Conservation (phyloP, 495 filamentous ascomycete genomes). For the Alectoria sarmentosa region DNA sequence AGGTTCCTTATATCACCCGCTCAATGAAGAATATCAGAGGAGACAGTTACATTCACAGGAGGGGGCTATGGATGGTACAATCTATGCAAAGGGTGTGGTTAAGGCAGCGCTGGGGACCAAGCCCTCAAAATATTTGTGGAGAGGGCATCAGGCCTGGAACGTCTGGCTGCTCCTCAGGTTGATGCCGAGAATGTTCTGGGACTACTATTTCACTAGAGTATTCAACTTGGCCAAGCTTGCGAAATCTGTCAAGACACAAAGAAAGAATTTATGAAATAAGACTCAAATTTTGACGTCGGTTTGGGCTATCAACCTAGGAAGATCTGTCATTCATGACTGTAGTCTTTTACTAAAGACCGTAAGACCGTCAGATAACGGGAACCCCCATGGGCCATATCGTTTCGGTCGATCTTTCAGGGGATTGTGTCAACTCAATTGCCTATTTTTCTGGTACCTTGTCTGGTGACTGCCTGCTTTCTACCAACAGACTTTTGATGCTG, state of each 20-base stretch:
- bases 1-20: slow-evolving; percentile 45
- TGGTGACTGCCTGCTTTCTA: no score
- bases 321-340: no score
- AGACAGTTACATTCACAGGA: slow-evolving; percentile 52
- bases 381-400: no score
- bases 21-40: slow-evolving; percentile 44
- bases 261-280: background rate
- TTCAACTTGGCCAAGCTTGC: slow-evolving; percentile 29
- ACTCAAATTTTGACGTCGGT: no score
- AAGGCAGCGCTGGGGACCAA: slow-evolving; percentile 42
- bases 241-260: background rate
- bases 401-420: no score
- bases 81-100: slow-evolving; percentile 53
- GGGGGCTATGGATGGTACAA: slow-evolving; percentile 43
- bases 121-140: slow-evolving; percentile 50
- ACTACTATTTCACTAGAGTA: slow-evolving; percentile 9
- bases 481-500: background rate
- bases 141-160: slow-evolving; percentile 36
- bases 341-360: no score
- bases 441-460: no score
- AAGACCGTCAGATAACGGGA: no score
- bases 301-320: no score
- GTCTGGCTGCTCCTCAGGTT: slow-evolving; percentile 45
- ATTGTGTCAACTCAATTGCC: no score
- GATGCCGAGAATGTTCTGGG: slow-evolving; percentile 42